Conservation (phyloP, 208 protist genomes). For the Trypanosomatidae sp. region DNA sequence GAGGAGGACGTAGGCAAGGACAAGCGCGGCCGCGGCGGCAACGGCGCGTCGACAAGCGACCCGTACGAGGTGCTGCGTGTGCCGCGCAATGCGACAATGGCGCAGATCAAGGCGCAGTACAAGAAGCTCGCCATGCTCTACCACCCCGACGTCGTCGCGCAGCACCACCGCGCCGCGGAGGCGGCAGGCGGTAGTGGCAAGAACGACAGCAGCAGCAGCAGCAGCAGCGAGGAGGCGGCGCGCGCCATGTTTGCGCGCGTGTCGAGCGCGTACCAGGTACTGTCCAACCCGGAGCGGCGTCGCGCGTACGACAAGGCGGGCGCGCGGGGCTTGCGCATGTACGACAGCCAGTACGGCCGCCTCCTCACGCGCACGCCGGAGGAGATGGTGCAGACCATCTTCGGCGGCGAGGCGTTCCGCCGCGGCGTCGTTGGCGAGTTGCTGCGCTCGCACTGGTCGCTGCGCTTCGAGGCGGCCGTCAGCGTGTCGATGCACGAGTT, state of each 20-base stretch:
- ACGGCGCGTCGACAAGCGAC: constrained; percentile 10
- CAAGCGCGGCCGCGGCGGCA: background rate
- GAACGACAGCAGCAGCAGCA: background rate
- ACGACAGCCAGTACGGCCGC: constrained; percentile 52
- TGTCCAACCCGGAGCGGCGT: constrained; percentile 80
- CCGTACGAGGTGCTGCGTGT: constrained; percentile 71
- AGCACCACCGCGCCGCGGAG: constrained; percentile 2
- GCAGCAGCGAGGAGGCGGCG: constrained; percentile 16
- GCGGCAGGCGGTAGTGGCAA: too few relatives aligned
- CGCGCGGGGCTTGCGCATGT: constrained; percentile 29
- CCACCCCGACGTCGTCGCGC: constrained; percentile 65
- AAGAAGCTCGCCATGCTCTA: constrained; percentile 82
- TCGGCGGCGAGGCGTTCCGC: constrained; percentile 63
- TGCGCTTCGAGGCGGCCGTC: constrained; percentile 72
- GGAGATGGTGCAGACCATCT: constrained; percentile 76
- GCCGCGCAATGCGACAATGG: constrained; percentile 30
- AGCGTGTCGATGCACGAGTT: constrained; percentile 73
- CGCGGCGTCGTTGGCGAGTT: constrained; percentile 47
- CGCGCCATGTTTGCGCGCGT: constrained; percentile 60
- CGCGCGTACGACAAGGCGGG: constrained; percentile 64
- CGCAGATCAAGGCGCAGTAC: constrained; percentile 71
- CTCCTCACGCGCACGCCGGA: constrained; percentile 68
- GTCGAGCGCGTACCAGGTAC: constrained; percentile 62
- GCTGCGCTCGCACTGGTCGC: constrained; percentile 63
- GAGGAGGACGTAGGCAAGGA: constrained; percentile 3